Evolutionary conservation across 352 stramenopile genomes (phyloP).

Genomic region (Phytophthora pseudosyringae): DNA sequence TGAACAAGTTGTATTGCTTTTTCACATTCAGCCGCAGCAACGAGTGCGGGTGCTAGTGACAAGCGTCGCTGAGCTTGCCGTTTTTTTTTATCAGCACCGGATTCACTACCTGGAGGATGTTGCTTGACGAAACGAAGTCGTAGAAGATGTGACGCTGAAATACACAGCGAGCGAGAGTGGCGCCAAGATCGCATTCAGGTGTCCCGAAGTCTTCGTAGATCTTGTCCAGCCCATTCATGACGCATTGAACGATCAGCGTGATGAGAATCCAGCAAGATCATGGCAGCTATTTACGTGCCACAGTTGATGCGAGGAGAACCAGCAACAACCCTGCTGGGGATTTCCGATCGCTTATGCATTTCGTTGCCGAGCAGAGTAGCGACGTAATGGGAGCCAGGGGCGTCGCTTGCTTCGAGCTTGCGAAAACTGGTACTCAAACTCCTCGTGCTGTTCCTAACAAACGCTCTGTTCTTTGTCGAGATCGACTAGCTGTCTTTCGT

Average conservation of each 20-base stretch:
- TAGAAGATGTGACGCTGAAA: conserved; percentile 65
- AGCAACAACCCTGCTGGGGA: background rate
- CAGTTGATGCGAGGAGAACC: conserved; percentile 65
- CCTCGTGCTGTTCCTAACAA: conserved; percentile 19
- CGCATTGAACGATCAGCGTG: conserved; percentile 64
- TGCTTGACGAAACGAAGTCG: conserved; percentile 66
- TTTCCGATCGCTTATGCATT: conserved; percentile 18
- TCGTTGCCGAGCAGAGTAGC: too few species aligned
- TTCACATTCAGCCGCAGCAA: conserved; percentile 31
- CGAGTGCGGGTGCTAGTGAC: conserved; percentile 15
- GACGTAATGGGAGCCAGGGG: too few species aligned
- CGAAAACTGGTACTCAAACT: conserved; percentile 7
- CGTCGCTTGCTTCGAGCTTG: conserved; percentile 1
- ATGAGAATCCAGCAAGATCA: conserved; percentile 62
- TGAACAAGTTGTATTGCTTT: conserved; percentile 32
- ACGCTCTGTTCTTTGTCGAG: background rate
- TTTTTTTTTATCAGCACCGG: conserved; percentile 43
- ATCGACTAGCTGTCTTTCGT: too few species aligned
- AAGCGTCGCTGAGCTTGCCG: conserved; percentile 11
- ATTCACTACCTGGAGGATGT: conserved; percentile 57
- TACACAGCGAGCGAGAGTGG: conserved; percentile 47
- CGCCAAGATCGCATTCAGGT: conserved; percentile 36
- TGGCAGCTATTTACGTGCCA: conserved; percentile 62
- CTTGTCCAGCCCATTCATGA: conserved; percentile 49
- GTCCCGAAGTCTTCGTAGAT: conserved; percentile 45